phyloP scores from a whole-genome alignment of 129 eudicot species.

The Dittrichia graveolens region DNA sequence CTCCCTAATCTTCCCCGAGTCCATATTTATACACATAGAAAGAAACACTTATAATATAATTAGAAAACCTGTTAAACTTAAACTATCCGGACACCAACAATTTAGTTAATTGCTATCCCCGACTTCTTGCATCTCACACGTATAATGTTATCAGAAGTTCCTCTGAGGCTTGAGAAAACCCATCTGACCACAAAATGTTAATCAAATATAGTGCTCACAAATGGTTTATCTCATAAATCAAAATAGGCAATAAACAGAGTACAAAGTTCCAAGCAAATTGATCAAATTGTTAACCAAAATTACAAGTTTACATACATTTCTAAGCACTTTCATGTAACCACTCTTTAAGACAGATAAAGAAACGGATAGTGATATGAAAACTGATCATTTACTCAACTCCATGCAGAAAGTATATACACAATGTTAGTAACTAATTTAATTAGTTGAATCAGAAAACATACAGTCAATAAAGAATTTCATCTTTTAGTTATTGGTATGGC shows the following conservation, averaged over 20 bases:
- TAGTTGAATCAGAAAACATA: neutral
- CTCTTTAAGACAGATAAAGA: neutral
- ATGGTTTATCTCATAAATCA: neutral
- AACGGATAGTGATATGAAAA: neutral
- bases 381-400: neutral
- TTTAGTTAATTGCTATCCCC: too few species aligned
- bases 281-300: neutral
- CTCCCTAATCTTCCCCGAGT: too few species aligned
- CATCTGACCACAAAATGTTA: conserved; percentile 20
- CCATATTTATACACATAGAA: too few species aligned
- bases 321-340: conserved; percentile 9
- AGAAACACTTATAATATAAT: too few species aligned
- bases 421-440: neutral
- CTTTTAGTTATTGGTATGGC: conserved; percentile 4
- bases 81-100: too few species aligned
- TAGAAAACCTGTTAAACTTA: too few species aligned
- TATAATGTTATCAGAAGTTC: neutral
- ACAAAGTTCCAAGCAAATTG: conserved; percentile 1
- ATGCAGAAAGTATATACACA: neutral
- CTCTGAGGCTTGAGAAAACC: neutral
- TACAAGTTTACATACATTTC: neutral
- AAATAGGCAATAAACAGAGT: neutral
- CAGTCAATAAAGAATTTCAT: neutral
- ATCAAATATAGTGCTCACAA: conserved; percentile 6
- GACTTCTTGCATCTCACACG: neutral